phyloP scores from a whole-genome alignment of 2,329 filamentous ascomycete genomes.

The Arthrinium phaeospermum region DNA sequence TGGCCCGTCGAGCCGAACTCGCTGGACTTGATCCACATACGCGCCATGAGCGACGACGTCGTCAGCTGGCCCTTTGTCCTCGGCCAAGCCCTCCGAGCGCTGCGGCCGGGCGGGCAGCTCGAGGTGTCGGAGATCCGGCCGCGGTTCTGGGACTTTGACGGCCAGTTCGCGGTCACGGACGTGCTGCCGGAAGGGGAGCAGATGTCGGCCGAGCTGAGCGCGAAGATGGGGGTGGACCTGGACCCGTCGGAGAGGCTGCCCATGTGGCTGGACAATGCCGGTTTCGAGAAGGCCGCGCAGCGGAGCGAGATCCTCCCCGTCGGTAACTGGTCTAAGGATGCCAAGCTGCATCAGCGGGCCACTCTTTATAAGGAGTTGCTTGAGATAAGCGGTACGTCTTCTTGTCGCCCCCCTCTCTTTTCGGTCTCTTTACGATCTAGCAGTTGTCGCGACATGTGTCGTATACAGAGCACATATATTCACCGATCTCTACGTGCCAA shows the following conservation, averaged over 20 bases:
- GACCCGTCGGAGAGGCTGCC: constrained; percentile 45
- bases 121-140: constrained; percentile 51
- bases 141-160: constrained; percentile 47
- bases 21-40: constrained; percentile 50
- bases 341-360: constrained; percentile 44
- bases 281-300: constrained; percentile 48
- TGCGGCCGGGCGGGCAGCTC: constrained; percentile 51
- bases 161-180: constrained; percentile 38
- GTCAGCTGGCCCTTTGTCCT: constrained; percentile 46
- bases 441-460: neutral
- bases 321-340: constrained; percentile 46
- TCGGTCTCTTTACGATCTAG: neutral
- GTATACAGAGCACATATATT: neutral
- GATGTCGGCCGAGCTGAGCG: constrained; percentile 35
- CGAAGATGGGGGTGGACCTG: constrained; percentile 43
- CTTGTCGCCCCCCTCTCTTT: neutral
- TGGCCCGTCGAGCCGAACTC: constrained; percentile 39
- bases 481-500: neutral
- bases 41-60: constrained; percentile 52
- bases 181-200: constrained; percentile 43
- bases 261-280: constrained; percentile 42
- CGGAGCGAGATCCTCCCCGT: constrained; percentile 49
- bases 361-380: constrained; percentile 42
- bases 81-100: constrained; percentile 43
- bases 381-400: constrained; percentile 40